phyloP scores from a whole-genome alignment of 2,329 filamentous ascomycete genomes.

The Fusarium torreyae region DNA sequence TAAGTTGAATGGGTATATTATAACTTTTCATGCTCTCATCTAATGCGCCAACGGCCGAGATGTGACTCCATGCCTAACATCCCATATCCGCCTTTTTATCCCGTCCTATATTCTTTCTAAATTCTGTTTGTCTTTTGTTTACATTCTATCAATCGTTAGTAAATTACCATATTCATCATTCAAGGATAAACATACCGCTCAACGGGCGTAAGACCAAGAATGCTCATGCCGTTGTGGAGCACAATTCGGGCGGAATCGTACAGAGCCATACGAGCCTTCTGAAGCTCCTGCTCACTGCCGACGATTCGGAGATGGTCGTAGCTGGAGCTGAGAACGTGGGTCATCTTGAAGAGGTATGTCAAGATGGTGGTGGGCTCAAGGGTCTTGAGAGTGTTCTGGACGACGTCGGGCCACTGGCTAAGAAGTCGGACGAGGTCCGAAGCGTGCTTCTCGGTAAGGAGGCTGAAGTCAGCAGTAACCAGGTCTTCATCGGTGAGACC shows the following conservation, averaged over 20 bases:
- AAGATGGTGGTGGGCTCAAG: constrained; percentile 76
- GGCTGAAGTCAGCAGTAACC: constrained; percentile 73
- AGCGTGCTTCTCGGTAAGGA: constrained; percentile 81
- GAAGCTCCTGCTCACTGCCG: constrained; percentile 81
- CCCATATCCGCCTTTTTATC: constrained; percentile 13
- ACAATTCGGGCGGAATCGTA: constrained; percentile 84
- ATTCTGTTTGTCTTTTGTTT: constrained; percentile 24
- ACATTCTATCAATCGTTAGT: constrained; percentile 47
- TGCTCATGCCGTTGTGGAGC: constrained; percentile 84
- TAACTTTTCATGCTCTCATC: constrained; percentile 48
- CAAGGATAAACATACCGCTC: constrained; percentile 60
- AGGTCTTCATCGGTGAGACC: constrained; percentile 71
- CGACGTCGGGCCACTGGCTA: constrained; percentile 88
- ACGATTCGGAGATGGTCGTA: constrained; percentile 88
- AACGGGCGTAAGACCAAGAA: constrained; percentile 84
- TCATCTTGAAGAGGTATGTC: constrained; percentile 87
- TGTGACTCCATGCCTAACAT: constrained; percentile 24
- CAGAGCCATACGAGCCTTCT: constrained; percentile 78
- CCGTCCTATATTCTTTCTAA: constrained; percentile 9
- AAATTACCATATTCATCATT: fast-evolving
- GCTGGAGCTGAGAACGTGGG: constrained; percentile 82
- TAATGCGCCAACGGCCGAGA: constrained; percentile 37
- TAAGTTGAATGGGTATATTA: constrained; percentile 49
- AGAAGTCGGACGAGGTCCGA: constrained; percentile 81
- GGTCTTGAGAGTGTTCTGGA: constrained; percentile 87